Conservation (phyloP, 306 rosid species). For the Pueraria montana region DNA sequence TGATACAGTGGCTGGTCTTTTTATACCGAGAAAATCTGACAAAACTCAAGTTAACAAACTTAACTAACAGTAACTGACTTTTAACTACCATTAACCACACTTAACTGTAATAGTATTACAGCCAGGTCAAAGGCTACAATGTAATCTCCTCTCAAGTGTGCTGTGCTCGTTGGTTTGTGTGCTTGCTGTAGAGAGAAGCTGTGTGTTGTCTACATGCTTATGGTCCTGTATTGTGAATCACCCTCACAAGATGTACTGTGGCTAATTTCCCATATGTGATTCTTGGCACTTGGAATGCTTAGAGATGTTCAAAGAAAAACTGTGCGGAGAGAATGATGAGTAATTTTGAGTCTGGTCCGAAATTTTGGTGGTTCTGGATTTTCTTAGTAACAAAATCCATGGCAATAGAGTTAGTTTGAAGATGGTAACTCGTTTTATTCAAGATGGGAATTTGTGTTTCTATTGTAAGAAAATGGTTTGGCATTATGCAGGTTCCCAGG, state of each 20-base stretch:
- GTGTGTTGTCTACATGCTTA: not conserved
- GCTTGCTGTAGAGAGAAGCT: not conserved
- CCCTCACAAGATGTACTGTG: not conserved
- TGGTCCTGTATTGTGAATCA: not conserved
- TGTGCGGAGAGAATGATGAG: not conserved
- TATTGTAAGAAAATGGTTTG: conserved; percentile 36
- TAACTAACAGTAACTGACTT: not conserved
- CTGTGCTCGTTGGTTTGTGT: not conserved
- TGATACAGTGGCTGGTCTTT: not conserved
- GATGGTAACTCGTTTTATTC: conserved; percentile 1
- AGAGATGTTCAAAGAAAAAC: not conserved
- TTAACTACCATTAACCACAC: not conserved
- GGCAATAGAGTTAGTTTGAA: not conserved
- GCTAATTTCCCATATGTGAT: not conserved
- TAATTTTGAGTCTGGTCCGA: not conserved
- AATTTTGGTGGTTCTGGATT: conserved; percentile 42
- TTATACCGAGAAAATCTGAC: not conserved
- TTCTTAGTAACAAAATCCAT: conserved; percentile 4
- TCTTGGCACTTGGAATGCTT: conserved; percentile 15
- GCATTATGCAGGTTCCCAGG: conserved; percentile 72
- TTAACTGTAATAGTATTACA: not conserved
- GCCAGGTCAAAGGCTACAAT: not conserved
- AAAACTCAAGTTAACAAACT: not conserved
- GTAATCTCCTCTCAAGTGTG: not conserved
- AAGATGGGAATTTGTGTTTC: not conserved